Base-by-base conservation (phyloP, 2,329 filamentous ascomycete species). In the Pyrenochaeta sp. region DNA sequence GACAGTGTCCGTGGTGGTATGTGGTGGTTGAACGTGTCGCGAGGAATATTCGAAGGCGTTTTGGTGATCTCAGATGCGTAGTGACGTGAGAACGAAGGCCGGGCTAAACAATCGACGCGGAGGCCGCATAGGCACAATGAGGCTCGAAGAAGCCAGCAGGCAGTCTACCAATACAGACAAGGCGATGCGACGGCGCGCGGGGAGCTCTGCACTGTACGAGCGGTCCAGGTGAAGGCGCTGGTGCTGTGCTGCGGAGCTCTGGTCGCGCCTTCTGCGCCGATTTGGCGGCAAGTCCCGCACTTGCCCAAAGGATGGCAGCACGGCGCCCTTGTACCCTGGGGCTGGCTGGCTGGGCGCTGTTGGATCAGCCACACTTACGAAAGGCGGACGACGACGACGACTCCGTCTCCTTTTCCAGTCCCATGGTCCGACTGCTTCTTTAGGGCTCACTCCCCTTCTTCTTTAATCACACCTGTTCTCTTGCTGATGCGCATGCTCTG, bases 41-140 rank as follows among this genome's bases (percentile, higher is more conserved):
- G 58, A 40, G 32, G 52, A 28, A 50, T 27, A 45, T 58, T 47
- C 42, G 42, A 37, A 43, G 24, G 36, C 54, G 50, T 34, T 28
- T 22, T 39, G 32, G 57, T 36, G 45, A 42, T 59, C 51, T 59
- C 53, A 55, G 50, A 56, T 46, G 40, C 28, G 57, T 63, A 59
- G 70, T 68, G 68, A 68, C 65, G 68, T 65, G 61, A 50, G 54
- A 60, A 19, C 47, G 5, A 27, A 28, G 24, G 44, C 52, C 39
- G 49, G 54, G 45, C 53, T 39, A 54, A 42, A 57, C n/a, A 61
- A 22, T 50, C 22, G 55, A 50, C 56, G 56, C 53, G 49, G 61
- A 49, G 51, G 57, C 43, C 51, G 54, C 52, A 60, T 59, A 36
- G 39, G 32, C 58, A 36, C 49, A 49, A 30, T 44, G 42, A 44